phyloP scores from a whole-genome alignment of 2,329 filamentous ascomycete genomes.

The Curvularia spicifera region DNA sequence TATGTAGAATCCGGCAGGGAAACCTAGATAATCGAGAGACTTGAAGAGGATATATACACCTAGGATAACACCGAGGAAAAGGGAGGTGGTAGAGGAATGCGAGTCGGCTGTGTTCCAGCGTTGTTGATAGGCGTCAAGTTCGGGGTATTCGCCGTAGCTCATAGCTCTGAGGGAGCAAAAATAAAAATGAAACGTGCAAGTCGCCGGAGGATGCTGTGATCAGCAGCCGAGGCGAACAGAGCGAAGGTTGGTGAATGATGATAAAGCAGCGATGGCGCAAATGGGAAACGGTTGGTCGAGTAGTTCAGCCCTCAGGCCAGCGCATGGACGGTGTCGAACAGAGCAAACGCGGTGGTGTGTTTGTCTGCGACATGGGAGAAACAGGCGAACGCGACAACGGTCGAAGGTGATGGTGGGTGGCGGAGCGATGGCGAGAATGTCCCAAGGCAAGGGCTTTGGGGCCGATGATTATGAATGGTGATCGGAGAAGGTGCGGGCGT shows the following conservation, averaged over 20 bases:
- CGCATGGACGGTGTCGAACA: conserved; percentile 34
- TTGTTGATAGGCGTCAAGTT: conserved; percentile 28
- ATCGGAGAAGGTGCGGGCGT: conserved; percentile 25
- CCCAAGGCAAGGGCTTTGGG: conserved; percentile 16
- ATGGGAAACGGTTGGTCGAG: background rate
- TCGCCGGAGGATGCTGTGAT: conserved; percentile 1
- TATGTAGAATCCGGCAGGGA: conserved; percentile 55
- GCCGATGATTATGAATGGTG: conserved; percentile 16
- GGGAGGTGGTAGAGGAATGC: conserved; percentile 21
- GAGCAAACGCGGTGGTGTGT: conserved; percentile 37
- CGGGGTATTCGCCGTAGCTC: conserved; percentile 28
- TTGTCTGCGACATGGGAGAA: conserved; percentile 47
- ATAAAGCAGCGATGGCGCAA: conserved; percentile 10
- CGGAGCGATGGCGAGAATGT: conserved; percentile 22
- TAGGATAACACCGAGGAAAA: conserved; percentile 29
- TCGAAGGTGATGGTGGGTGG: conserved; percentile 18
- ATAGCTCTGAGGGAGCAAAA: conserved; percentile 26
- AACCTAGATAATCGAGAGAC: conserved; percentile 37
- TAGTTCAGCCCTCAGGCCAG: conserved; percentile 45
- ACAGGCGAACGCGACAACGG: conserved; percentile 4
- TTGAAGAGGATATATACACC: conserved; percentile 40
- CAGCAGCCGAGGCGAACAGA: conserved; percentile 9
- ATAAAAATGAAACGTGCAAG: conserved; percentile 13
- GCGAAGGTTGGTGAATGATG: conserved; percentile 22
- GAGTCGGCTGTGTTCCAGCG: conserved; percentile 23